phyloP scores from a whole-genome alignment of 2,329 filamentous ascomycete genomes.

The Aspergillus fumigatus region DNA sequence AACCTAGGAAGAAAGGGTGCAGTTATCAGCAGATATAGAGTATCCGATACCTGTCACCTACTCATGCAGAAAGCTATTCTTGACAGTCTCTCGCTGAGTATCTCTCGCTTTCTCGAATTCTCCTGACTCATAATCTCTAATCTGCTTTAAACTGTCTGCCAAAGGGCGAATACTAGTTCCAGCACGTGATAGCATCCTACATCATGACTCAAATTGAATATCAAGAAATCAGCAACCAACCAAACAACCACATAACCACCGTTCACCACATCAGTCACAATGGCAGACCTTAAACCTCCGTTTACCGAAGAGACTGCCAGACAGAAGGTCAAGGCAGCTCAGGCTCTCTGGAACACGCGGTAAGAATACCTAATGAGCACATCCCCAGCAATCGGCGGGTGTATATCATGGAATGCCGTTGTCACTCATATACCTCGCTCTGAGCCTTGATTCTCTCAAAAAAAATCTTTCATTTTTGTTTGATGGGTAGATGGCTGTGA shows the following conservation, averaged over 20 bases:
- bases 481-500: background rate
- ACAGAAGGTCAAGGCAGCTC: constrained; percentile 76
- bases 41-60: too few species aligned
- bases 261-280: constrained; percentile 8
- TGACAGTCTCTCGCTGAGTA: too few species aligned
- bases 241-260: background rate
- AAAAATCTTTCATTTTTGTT: background rate
- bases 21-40: too few species aligned
- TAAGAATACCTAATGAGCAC: constrained; percentile 32
- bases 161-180: background rate
- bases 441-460: background rate
- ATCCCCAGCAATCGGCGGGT: background rate
- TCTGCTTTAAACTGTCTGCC: too few species aligned
- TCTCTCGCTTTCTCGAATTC: too few species aligned
- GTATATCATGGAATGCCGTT: background rate
- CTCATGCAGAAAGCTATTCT: too few species aligned
- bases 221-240: background rate
- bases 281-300: constrained; percentile 54
- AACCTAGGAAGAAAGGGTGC: too few species aligned
- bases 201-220: background rate
- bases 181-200: background rate
- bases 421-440: background rate
- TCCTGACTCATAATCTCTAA: too few species aligned
- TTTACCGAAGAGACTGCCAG: constrained; percentile 70
- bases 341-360: constrained; percentile 78